Conservation (phyloP, 306 rosid species). For the Castanea crenata region DNA sequence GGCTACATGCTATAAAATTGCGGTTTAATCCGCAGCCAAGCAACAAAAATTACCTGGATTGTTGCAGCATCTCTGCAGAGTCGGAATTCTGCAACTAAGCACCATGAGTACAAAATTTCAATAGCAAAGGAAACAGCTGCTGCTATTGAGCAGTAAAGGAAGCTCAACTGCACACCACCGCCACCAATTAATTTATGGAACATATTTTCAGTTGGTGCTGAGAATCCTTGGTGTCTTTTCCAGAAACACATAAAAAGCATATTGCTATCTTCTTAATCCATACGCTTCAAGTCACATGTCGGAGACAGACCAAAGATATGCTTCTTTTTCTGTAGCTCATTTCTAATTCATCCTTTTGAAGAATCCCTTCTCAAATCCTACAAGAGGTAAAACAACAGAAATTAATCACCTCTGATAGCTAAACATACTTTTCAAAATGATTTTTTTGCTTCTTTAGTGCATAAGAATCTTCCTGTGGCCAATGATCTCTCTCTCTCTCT, state of each 20-base stretch:
- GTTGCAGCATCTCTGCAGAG: neutral
- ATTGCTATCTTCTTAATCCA: neutral
- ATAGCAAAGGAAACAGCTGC: neutral
- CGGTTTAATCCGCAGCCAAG: neutral
- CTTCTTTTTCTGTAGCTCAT: constrained; percentile 76
- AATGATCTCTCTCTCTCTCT: neutral
- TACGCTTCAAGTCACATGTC: constrained; percentile 60
- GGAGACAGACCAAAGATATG: constrained; percentile 88
- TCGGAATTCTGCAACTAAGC: neutral
- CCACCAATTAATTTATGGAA: neutral
- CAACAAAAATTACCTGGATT: neutral
- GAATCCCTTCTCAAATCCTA: constrained; percentile 72
- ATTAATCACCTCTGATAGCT: constrained; percentile 11
- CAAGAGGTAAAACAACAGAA: neutral
- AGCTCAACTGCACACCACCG: neutral
- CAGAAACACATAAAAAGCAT: neutral
- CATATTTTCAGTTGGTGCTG: neutral
- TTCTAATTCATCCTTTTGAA: constrained; percentile 72
- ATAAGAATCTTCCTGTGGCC: no score
- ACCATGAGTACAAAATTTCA: neutral
- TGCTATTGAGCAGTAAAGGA: neutral
- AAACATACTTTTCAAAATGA: neutral
- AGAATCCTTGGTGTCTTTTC: neutral
- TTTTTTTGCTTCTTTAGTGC: neutral
- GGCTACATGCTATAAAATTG: neutral